Percentiles rank a stretch among this genome's conserved stretches.
These are phyloP conservation scores for Quercus robur DNA, from an alignment of 306 rosid species.

Conservation along the genomic window DNA sequence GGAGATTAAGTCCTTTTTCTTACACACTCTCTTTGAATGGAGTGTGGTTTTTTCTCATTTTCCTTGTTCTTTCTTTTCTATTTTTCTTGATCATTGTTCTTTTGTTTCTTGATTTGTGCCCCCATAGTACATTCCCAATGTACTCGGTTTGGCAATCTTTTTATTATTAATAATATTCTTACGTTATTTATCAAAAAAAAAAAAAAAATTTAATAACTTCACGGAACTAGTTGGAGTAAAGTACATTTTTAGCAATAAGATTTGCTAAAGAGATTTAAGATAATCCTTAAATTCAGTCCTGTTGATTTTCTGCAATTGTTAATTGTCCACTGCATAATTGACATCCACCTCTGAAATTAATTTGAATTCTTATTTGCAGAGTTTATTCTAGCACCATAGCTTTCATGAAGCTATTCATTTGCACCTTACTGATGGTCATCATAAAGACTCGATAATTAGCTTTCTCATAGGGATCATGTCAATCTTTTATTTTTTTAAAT, in stretches of 20 bases:
- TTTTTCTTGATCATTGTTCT: too few relatives aligned
- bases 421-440: neutral
- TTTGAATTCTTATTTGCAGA: neutral
- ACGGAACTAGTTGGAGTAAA: neutral
- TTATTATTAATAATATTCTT: too few relatives aligned
- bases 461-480: neutral
- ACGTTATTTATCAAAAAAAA: too few relatives aligned
- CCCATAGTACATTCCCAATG: too few relatives aligned
- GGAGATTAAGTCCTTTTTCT: too few relatives aligned
- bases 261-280: neutral
- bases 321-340: neutral
- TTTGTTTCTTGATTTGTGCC: too few relatives aligned
- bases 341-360: neutral
- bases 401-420: neutral
- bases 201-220: neutral
- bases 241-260: neutral
- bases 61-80: too few relatives aligned
- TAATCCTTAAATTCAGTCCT: neutral
- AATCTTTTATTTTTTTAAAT: neutral
- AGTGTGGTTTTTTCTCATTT: too few relatives aligned
- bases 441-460: neutral
- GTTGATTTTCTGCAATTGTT: neutral
- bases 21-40: too few relatives aligned
- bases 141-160: too few relatives aligned
- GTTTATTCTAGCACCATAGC: neutral